Conservation (phyloP, 768 basidiomycete species). For the Rubroboletus satanas region DNA sequence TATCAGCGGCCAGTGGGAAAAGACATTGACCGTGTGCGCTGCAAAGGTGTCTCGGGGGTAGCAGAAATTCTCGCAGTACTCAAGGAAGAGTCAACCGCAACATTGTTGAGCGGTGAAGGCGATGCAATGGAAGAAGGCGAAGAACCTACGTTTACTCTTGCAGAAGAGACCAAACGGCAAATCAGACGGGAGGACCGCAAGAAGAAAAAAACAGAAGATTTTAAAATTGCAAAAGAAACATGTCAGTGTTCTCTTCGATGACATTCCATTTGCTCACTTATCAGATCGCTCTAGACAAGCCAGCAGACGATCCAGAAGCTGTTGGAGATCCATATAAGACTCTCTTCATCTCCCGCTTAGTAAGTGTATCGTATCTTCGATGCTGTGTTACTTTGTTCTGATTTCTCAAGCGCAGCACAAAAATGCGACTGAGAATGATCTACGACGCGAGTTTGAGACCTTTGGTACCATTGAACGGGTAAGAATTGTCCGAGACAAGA, state of each 20-base stretch:
- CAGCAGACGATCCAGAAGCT: conserved; percentile 85
- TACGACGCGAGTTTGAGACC: conserved; percentile 91
- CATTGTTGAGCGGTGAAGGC: conserved; percentile 53
- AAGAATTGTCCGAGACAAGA: conserved; percentile 88
- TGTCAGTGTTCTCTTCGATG: conserved; percentile 52
- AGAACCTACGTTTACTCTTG: conserved; percentile 74
- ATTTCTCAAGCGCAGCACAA: conserved; percentile 62
- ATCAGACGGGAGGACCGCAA: conserved; percentile 75
- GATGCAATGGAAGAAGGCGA: conserved; percentile 83
- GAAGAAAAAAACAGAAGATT: conserved; percentile 71
- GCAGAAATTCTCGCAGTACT: conserved; percentile 67
- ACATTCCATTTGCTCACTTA: conserved; percentile 4
- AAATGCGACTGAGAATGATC: conserved; percentile 84
- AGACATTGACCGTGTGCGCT: conserved; percentile 70
- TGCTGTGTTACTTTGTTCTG: conserved; percentile 1
- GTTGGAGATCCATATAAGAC: conserved; percentile 98
- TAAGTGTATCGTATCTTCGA: conserved; percentile 31
- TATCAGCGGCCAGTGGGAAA: conserved; percentile 82
- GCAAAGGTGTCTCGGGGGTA: conserved; percentile 75
- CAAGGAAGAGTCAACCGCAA: conserved; percentile 72
- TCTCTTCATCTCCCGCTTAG: conserved; percentile 90
- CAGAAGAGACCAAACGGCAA: conserved; percentile 79
- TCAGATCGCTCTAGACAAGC: conserved; percentile 65
- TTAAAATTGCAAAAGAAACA: conserved; percentile 75
- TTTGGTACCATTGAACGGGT: conserved; percentile 95